Conservation (phyloP, 73 alveolate species). For the Breviolum minutum region DNA sequence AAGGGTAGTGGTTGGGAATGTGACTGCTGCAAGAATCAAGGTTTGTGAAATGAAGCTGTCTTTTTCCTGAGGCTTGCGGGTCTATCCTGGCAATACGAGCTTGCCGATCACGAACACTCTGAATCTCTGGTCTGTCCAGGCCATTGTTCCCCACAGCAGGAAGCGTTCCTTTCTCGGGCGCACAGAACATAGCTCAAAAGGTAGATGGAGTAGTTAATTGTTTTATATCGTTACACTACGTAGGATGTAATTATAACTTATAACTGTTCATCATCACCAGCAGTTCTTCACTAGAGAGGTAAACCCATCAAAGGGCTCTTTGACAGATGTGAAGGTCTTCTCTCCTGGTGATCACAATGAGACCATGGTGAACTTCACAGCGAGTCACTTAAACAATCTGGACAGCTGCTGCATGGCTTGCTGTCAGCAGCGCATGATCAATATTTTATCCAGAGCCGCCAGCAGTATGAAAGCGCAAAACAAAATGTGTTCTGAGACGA, state of each 20-base stretch:
- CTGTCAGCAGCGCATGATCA: not conserved
- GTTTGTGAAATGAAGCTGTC: not conserved
- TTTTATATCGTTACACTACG: no score
- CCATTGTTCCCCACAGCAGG: not conserved
- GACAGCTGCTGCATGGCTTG: not conserved
- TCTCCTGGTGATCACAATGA: conserved; percentile 94
- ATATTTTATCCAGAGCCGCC: not conserved
- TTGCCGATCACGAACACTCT: conserved; percentile 94
- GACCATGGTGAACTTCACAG: conserved; percentile 70
- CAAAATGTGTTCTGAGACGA: no score
- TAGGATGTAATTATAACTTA: no score
- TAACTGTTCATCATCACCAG: no score
- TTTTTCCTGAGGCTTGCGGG: conserved; percentile 58
- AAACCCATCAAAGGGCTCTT: not conserved
- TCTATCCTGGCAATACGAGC: conserved; percentile 91
- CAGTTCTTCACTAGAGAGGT: not conserved
- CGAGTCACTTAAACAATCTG: not conserved
- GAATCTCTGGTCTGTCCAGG: conserved; percentile 94
- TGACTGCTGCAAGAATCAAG: no score
- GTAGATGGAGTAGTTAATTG: not conserved
- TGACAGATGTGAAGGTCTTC: conserved; percentile 26
- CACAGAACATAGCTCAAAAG: not conserved
- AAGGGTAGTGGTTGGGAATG: no score
- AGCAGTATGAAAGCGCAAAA: not conserved
- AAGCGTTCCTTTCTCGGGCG: not conserved